Conservation (phyloP, 2,329 filamentous ascomycete species). For the Rutstroemia sp. region DNA sequence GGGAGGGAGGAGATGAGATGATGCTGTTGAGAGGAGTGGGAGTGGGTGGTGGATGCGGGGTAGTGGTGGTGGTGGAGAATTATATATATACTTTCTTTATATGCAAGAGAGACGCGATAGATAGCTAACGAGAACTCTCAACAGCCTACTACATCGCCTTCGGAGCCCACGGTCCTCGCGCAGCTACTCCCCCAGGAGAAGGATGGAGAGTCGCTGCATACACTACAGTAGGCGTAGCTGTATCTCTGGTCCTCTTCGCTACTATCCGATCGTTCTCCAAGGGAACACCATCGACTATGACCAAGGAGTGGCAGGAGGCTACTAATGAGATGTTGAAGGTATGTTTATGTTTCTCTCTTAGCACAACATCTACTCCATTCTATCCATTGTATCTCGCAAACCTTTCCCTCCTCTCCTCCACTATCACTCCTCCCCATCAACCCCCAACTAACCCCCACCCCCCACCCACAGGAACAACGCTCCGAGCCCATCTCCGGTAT, state of each 20-base stretch:
- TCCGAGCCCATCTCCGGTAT: constrained; percentile 83
- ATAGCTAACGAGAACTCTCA: constrained; percentile 2
- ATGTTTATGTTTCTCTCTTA: constrained; percentile 30
- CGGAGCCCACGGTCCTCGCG: constrained; percentile 89
- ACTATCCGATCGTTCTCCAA: constrained; percentile 64
- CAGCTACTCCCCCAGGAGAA: constrained; percentile 77
- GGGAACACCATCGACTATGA: constrained; percentile 78
- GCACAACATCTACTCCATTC: neutral
- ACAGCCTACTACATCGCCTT: constrained; percentile 99
- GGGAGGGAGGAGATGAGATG: too few species aligned
- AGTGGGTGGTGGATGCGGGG: neutral
- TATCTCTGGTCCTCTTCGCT: constrained; percentile 65
- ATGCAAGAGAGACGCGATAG: neutral
- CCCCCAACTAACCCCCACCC: neutral
- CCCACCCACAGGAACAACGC: constrained; percentile 59
- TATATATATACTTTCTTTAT: neutral
- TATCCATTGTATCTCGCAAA: neutral
- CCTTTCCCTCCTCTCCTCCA: neutral
- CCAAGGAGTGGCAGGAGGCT: constrained; percentile 93
- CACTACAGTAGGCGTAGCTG: constrained; percentile 59
- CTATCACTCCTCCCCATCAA: too few species aligned
- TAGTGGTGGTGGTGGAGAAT: neutral
- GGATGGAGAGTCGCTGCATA: constrained; percentile 70
- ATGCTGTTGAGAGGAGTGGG: too few species aligned
- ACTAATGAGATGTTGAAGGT: constrained; percentile 93